Percentiles rank a stretch among this genome's conserved stretches.
Evolutionary conservation across 805 yeast genomes (phyloP).

Genomic region (Brettanomyces nanus): DNA sequence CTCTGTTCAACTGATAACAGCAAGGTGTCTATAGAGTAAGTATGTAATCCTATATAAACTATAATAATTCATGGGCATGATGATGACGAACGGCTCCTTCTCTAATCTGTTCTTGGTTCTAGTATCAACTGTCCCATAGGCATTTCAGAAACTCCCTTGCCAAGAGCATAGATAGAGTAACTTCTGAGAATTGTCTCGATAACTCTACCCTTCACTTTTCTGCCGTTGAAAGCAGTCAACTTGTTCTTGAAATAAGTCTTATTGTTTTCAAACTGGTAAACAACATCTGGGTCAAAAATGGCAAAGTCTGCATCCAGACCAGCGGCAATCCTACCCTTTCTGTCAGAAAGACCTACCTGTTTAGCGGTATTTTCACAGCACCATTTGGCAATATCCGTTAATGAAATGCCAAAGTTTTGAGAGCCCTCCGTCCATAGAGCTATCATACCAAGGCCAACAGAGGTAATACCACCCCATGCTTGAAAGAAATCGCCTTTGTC

Average conservation of each 20-base stretch:
- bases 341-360: conserved; percentile 69
- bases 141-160: conserved; percentile 44
- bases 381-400: conserved; percentile 68
- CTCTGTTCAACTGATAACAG: too few relatives aligned
- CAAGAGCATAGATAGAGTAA: conserved; percentile 48
- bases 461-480: conserved; percentile 96
- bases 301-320: conserved; percentile 89
- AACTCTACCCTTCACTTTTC: conserved; percentile 61
- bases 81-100: neutral
- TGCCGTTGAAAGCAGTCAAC: conserved; percentile 79
- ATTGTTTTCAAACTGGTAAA: conserved; percentile 43
- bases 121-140: conserved; percentile 56
- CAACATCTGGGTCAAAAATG: conserved; percentile 60
- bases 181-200: conserved; percentile 79
- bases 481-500: conserved; percentile 79
- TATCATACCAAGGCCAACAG: conserved; percentile 87
- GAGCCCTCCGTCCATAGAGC: conserved; percentile 70
- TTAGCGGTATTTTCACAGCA: conserved; percentile 75
- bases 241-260: conserved; percentile 74
- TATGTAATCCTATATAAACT: conserved; percentile 5
- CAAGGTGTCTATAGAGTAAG: too few relatives aligned
- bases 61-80: neutral
- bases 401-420: conserved; percentile 24
- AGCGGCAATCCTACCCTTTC: conserved; percentile 61
- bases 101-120: conserved; percentile 40